These are phyloP conservation scores for Xylaria arbuscula DNA, from an alignment of 2,329 filamentous ascomycete species.

Conservation along the genomic window DNA sequence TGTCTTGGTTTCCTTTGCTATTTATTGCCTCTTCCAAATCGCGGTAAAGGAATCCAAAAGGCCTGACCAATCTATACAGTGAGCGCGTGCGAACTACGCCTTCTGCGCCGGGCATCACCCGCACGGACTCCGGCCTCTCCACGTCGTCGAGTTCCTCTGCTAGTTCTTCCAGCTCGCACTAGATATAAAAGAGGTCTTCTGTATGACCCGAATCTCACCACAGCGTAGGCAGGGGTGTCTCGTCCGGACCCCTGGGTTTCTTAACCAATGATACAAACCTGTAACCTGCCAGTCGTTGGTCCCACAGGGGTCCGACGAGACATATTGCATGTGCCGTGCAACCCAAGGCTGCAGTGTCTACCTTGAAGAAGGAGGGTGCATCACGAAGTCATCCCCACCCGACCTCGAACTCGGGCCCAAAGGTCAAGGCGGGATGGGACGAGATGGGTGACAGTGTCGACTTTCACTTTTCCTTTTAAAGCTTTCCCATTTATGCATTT, in stretches of 20 bases:
- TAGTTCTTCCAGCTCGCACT: slow-evolving; percentile 38
- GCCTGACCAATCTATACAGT: slow-evolving; percentile 38
- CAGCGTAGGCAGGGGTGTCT: not conserved
- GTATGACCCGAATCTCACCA: not conserved
- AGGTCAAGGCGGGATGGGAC: slow-evolving; percentile 1
- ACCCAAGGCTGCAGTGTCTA: slow-evolving; percentile 30
- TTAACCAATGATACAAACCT: slow-evolving; percentile 17
- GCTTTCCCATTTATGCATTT: slow-evolving; percentile 34
- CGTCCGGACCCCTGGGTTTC: not conserved
- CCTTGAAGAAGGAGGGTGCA: slow-evolving; percentile 5
- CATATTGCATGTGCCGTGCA: slow-evolving; percentile 41
- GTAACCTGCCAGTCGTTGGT: slow-evolving; percentile 14
- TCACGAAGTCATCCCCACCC: not conserved
- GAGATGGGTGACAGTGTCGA: not conserved
- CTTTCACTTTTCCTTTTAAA: not conserved
- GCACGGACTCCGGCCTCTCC: slow-evolving; percentile 46
- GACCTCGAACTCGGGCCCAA: not conserved
- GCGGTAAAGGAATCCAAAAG: not conserved
- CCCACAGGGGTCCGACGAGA: slow-evolving; percentile 38
- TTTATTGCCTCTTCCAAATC: not conserved
- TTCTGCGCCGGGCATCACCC: slow-evolving; percentile 42
- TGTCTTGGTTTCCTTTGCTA: not conserved
- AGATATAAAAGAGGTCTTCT: slow-evolving; percentile 28
- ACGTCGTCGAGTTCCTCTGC: slow-evolving; percentile 41
- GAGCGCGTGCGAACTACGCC: slow-evolving; percentile 35